Percentiles rank a stretch among this genome's conserved stretches.
Conservation (phyloP, 306 rosid genomes). For the Potentilla sterilis region DNA sequence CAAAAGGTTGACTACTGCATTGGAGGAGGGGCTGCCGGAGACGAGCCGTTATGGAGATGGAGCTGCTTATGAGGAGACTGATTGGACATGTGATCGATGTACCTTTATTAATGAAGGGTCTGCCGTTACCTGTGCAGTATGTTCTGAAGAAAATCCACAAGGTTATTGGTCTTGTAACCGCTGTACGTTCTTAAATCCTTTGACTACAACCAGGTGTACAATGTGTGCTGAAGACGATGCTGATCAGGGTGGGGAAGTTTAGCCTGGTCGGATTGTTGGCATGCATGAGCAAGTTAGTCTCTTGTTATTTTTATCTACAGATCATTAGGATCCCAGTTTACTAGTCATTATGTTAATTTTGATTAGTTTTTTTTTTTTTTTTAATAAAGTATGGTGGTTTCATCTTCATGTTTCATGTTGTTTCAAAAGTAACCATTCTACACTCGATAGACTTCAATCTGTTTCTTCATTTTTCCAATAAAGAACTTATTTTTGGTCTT, state of each 20-base stretch:
- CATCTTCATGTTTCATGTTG: neutral
- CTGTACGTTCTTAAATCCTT: neutral
- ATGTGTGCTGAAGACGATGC: neutral
- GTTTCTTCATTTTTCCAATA: no score
- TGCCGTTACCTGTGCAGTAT: neutral
- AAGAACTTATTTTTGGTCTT: no score
- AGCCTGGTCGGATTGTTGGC: neutral
- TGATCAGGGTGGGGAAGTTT: neutral
- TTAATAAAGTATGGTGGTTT: neutral
- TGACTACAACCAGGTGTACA: neutral
- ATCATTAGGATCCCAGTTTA: neutral
- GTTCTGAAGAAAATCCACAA: neutral
- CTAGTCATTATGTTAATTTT: neutral
- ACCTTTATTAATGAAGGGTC: neutral
- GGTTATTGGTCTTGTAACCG: neutral
- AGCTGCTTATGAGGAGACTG: neutral
- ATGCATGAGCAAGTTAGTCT: neutral
- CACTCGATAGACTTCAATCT: no score
- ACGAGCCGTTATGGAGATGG: neutral
- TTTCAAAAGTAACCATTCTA: neutral
- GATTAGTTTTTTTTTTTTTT: neutral
- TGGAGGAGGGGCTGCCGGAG: constrained; percentile 3
- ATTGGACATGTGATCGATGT: neutral
- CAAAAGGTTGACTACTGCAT: neutral
- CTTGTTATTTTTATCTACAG: neutral